phyloP scores from a whole-genome alignment of 78 protist genomes.

The Diacronema lutheri region DNA sequence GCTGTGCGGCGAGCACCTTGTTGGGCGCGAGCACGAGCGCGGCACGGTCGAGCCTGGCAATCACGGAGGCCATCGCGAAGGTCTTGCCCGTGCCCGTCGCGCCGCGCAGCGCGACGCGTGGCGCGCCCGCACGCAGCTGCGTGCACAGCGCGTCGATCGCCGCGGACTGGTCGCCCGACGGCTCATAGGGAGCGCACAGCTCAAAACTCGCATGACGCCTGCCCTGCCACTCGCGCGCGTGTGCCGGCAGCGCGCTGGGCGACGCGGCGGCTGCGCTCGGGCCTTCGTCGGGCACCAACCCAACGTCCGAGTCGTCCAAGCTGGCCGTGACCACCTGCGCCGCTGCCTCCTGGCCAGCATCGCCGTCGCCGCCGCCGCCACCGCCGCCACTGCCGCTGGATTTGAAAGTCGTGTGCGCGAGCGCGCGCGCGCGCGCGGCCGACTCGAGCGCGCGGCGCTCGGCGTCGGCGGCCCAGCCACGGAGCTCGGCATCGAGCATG shows the following conservation, averaged over 20 bases:
- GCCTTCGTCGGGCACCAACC: no score
- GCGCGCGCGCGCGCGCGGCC: no score
- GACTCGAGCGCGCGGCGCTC: no score
- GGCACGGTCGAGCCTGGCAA: background rate
- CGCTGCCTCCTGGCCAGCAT: background rate
- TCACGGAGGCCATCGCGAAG: constrained; percentile 23
- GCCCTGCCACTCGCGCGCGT: no score
- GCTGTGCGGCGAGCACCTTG: constrained; percentile 49
- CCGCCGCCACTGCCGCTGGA: background rate
- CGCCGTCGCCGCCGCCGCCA: background rate
- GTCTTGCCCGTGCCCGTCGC: constrained; percentile 45
- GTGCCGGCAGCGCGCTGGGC: no score
- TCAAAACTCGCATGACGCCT: no score
- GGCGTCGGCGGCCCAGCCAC: no score
- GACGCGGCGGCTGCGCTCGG: no score
- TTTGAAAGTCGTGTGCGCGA: no score
- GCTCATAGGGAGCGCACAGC: background rate
- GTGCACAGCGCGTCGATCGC: background rate
- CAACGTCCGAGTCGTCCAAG: no score
- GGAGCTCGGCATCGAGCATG: no score
- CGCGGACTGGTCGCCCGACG: constrained; percentile 28
- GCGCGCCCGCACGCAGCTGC: background rate
- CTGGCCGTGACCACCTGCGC: no score
- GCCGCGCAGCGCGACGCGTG: background rate
- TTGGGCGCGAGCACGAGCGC: constrained; percentile 47